These are phyloP conservation scores for Fragilariopsis cylindrus DNA, from an alignment of 108 stramenopile genomes.

Conservation along the genomic window DNA sequence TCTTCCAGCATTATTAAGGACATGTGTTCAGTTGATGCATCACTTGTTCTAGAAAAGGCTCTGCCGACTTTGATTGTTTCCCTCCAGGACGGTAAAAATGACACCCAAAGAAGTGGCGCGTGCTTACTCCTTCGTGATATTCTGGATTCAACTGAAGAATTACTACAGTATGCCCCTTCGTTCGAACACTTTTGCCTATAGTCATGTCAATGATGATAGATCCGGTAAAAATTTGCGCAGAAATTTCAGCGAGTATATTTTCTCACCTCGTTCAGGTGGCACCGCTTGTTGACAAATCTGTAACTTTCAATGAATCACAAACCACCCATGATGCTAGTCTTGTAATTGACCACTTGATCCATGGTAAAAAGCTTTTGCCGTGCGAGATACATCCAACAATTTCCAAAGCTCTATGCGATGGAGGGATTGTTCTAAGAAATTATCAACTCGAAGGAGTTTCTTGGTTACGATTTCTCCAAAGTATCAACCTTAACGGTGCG, in stretches of 20 bases:
- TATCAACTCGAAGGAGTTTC: constrained; percentile 88
- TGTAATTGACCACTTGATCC: constrained; percentile 86
- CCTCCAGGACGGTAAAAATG: constrained; percentile 18
- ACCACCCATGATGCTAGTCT: constrained; percentile 26
- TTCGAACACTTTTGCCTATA: constrained; percentile 64
- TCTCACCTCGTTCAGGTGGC: constrained; percentile 73
- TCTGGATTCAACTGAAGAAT: constrained; percentile 11
- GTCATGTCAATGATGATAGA: constrained; percentile 83
- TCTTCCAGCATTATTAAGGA: constrained; percentile 11
- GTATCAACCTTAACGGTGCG: constrained; percentile 73
- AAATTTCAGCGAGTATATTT: constrained; percentile 67
- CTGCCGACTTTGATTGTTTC: constrained; percentile 17
- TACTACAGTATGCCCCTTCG: constrained; percentile 57
- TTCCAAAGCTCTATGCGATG: constrained; percentile 29
- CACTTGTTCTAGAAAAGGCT: constrained; percentile 9
- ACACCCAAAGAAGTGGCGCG: constrained; percentile 12
- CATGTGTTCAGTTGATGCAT: constrained; percentile 18
- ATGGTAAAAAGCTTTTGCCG: constrained; percentile 75
- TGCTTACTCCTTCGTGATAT: constrained; percentile 28
- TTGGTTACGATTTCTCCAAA: constrained; percentile 85
- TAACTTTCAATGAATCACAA: constrained; percentile 13
- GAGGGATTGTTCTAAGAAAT: constrained; percentile 53
- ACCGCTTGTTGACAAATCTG: constrained; percentile 55
- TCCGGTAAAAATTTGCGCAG: constrained; percentile 55
- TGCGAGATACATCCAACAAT: constrained; percentile 53